These are phyloP conservation scores for Lactarius deliciosus DNA, from an alignment of 768 basidiomycete species.

Conservation along the genomic window DNA sequence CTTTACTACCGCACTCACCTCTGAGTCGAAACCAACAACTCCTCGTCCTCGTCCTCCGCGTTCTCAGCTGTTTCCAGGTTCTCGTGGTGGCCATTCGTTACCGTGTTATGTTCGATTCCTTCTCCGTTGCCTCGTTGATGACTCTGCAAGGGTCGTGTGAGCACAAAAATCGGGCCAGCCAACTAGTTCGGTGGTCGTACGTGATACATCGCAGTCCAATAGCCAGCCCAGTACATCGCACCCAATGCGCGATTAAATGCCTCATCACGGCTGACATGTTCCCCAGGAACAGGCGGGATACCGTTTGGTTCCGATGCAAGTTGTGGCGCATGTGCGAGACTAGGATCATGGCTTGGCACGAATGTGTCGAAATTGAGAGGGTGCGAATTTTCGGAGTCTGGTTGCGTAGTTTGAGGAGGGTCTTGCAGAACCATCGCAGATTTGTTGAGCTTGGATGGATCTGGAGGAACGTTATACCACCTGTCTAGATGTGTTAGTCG, in stretches of 20 bases:
- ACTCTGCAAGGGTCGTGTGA: conserved; percentile 12
- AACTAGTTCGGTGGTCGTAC: conserved; percentile 33
- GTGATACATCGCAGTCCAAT: conserved; percentile 86
- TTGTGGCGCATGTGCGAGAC: conserved; percentile 40
- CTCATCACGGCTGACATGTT: conserved; percentile 62
- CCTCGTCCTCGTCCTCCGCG: conserved; percentile 29
- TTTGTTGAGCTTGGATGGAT: conserved; percentile 30
- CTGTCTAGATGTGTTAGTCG: conserved; percentile 39
- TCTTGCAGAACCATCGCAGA: conserved; percentile 12
- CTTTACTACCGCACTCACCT: conserved; percentile 27
- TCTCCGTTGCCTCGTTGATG: conserved; percentile 10
- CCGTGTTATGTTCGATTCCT: conserved; percentile 21
- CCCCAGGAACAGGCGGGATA: conserved; percentile 35
- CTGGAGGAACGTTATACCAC: conserved; percentile 72
- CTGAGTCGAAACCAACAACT: conserved; percentile 30
- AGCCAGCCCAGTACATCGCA: conserved; percentile 86
- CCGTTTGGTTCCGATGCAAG: conserved; percentile 26
- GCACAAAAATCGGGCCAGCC: neutral
- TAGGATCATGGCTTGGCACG: conserved; percentile 67
- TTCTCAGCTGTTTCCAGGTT: conserved; percentile 9
- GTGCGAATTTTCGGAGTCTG: conserved; percentile 48
- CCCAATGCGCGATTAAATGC: conserved; percentile 72
- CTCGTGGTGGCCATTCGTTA: neutral
- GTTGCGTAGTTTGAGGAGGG: conserved; percentile 1
- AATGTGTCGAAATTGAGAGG: conserved; percentile 72